phyloP scores from a whole-genome alignment of 441 rosid species.

The Pelargonium citronellum region DNA sequence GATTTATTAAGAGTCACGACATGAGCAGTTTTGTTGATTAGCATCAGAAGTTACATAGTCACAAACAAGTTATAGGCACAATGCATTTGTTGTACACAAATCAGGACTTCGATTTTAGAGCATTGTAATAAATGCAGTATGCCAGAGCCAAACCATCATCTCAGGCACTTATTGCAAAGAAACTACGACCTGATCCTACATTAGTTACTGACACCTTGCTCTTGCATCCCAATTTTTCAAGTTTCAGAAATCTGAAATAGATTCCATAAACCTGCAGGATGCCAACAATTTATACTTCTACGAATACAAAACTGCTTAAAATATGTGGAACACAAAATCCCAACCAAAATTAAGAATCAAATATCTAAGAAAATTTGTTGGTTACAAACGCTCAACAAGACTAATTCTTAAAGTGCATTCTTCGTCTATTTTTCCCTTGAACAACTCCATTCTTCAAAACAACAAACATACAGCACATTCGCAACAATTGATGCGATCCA shows the following conservation, averaged over 20 bases:
- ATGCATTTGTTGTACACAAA: background rate
- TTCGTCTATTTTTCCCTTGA: no score
- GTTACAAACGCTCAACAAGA: background rate
- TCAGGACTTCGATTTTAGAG: background rate
- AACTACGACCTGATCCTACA: background rate
- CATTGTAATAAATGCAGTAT: background rate
- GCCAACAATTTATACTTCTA: slow-evolving; percentile 1
- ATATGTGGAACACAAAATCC: background rate
- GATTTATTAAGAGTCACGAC: no score
- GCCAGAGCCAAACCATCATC: background rate
- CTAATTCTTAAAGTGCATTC: background rate
- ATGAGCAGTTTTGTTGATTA: background rate
- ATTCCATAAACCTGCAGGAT: no score
- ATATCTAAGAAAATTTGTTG: background rate
- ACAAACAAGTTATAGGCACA: background rate
- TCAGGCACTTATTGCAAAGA: background rate
- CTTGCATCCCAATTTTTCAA: no score
- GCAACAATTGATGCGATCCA: slow-evolving; percentile 3
- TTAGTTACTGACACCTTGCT: background rate
- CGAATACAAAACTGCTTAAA: background rate
- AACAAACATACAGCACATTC: background rate
- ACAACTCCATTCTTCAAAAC: no score
- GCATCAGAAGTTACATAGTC: background rate
- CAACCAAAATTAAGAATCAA: background rate
- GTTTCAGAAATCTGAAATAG: no score